phyloP scores from a whole-genome alignment of 1,139 yeast genomes.

The Geotrichum siamense region DNA sequence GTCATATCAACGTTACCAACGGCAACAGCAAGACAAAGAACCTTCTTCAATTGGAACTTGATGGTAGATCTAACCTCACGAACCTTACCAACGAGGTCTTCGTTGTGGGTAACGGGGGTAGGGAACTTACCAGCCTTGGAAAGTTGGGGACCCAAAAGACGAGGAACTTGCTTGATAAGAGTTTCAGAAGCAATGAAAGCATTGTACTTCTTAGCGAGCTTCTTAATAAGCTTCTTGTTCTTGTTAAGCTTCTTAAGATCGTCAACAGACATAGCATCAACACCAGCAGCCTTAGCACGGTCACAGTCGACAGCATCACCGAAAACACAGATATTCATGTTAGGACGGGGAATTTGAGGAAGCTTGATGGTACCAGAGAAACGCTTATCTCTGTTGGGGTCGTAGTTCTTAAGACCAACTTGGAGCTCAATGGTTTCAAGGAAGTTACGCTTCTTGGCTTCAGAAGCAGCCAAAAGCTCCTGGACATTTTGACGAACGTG shows the following conservation, averaged over 20 bases:
- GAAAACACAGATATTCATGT: slow-evolving; percentile 99
- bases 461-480: slow-evolving; percentile 86
- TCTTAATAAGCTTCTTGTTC: slow-evolving; percentile 99
- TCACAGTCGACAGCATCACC: slow-evolving; percentile 99
- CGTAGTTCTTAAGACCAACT: slow-evolving; percentile 99
- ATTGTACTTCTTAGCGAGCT: slow-evolving; percentile 99
- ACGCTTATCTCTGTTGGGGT: slow-evolving; percentile 99
- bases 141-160: slow-evolving; percentile 99
- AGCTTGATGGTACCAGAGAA: slow-evolving; percentile 99
- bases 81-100: slow-evolving; percentile 93
- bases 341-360: slow-evolving; percentile 99
- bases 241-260: slow-evolving; percentile 99
- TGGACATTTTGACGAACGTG: slow-evolving; percentile 97
- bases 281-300: slow-evolving; percentile 99
- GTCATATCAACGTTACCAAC: slow-evolving; percentile 99
- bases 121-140: slow-evolving; percentile 99
- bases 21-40: slow-evolving; percentile 85
- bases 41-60: slow-evolving; percentile 98
- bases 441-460: slow-evolving; percentile 99
- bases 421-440: slow-evolving; percentile 99
- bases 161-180: slow-evolving; percentile 99
- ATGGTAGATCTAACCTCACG: slow-evolving; percentile 98
- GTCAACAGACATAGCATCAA: slow-evolving; percentile 99
- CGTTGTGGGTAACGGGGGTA: slow-evolving; percentile 99
- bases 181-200: slow-evolving; percentile 99